These are phyloP conservation scores for Yamadazyma sp. DNA, from an alignment of 1,139 yeast species.

Conservation along the genomic window DNA sequence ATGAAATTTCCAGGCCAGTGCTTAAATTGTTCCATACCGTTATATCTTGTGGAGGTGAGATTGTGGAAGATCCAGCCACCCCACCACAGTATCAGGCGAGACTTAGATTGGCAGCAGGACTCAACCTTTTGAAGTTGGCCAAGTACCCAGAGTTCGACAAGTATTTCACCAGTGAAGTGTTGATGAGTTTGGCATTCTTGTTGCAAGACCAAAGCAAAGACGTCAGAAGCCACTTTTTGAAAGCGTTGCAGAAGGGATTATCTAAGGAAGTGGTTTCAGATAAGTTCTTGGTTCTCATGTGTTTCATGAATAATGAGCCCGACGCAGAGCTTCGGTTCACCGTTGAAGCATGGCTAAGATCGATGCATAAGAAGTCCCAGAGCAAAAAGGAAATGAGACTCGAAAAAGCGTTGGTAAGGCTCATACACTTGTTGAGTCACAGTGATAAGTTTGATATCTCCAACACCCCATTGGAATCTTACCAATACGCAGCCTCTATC, in stretches of 20 bases:
- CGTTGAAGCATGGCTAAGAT: slow-evolving; percentile 71
- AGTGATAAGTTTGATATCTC: slow-evolving; percentile 64
- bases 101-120: slow-evolving; percentile 69
- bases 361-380: slow-evolving; percentile 51
- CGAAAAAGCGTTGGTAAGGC: slow-evolving; percentile 66
- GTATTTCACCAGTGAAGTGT: slow-evolving; percentile 50
- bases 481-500: slow-evolving; percentile 48
- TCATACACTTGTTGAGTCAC: slow-evolving; percentile 72
- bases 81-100: slow-evolving; percentile 62
- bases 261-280: slow-evolving; percentile 58
- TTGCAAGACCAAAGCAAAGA: slow-evolving; percentile 65
- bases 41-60: slow-evolving; percentile 81
- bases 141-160: slow-evolving; percentile 52
- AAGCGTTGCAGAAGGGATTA: slow-evolving; percentile 52
- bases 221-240: slow-evolving; percentile 57
- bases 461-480: slow-evolving; percentile 29
- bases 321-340: slow-evolving; percentile 46
- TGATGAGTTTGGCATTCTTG: slow-evolving; percentile 56
- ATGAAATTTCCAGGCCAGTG: slow-evolving; percentile 54
- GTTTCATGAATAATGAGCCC: slow-evolving; percentile 79
- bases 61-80: slow-evolving; percentile 57
- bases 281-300: slow-evolving; percentile 64
- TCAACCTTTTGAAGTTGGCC: slow-evolving; percentile 64
- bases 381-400: slow-evolving; percentile 44
- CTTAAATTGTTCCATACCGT: slow-evolving; percentile 65